These are phyloP conservation scores for Candida labiduridarum DNA, from an alignment of 1,139 yeast genomes.

Conservation along the genomic window DNA sequence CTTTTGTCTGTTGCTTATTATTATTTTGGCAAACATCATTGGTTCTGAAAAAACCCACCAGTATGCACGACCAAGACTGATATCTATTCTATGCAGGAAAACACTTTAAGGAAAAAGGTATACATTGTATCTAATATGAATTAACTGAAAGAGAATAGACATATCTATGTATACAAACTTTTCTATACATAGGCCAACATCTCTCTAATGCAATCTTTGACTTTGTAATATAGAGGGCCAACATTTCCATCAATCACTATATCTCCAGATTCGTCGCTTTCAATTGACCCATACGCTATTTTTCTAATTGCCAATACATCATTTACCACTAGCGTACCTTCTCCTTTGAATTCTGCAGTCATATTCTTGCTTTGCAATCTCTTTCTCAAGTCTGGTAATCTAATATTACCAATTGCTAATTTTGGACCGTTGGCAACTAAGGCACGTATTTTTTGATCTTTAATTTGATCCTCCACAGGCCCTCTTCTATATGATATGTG, in stretches of 20 bases:
- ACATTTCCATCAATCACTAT: slow-evolving; percentile 82
- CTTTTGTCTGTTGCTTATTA: background rate
- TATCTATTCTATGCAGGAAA: background rate
- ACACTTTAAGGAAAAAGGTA: too few relatives aligned
- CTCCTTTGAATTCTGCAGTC: slow-evolving; percentile 87
- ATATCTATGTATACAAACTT: background rate
- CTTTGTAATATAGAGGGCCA: slow-evolving; percentile 75
- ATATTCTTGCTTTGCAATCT: slow-evolving; percentile 60
- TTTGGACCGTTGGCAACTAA: slow-evolving; percentile 31
- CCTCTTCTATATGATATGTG: slow-evolving; percentile 8
- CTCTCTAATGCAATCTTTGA: slow-evolving; percentile 72
- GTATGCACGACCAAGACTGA: background rate
- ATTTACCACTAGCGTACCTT: slow-evolving; percentile 88
- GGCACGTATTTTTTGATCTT: slow-evolving; percentile 12
- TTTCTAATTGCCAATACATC: slow-evolving; percentile 76
- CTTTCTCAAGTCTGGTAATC: slow-evolving; percentile 78
- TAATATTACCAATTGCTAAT: slow-evolving; percentile 86
- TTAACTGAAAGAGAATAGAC: too few relatives aligned
- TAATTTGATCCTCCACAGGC: slow-evolving; percentile 10
- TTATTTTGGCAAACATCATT: slow-evolving; percentile 4
- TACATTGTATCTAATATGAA: too few relatives aligned
- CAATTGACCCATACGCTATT: slow-evolving; percentile 45
- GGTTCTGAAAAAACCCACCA: background rate
- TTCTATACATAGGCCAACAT: slow-evolving; percentile 73
- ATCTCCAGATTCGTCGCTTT: slow-evolving; percentile 68